Conservation (phyloP, 2,329 filamentous ascomycete genomes). For the Xylariales sp. region DNA sequence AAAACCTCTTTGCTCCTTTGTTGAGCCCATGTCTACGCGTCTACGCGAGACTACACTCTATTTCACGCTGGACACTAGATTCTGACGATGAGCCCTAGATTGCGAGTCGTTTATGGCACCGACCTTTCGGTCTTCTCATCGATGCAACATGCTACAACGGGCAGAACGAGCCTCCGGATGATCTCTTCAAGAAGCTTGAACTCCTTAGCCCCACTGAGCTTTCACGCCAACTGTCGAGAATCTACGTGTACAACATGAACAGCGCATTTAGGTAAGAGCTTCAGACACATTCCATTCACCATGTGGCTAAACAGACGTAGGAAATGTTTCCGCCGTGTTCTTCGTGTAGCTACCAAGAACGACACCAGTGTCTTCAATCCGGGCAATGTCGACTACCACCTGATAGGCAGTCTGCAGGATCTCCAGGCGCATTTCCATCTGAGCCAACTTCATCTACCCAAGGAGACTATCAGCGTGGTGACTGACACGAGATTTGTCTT, state of each 20-base stretch:
- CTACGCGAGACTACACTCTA: no score
- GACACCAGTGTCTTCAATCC: conserved; percentile 58
- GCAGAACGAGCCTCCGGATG: conserved; percentile 62
- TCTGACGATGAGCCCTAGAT: conserved; percentile 38
- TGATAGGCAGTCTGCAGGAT: conserved; percentile 62
- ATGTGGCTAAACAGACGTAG: conserved; percentile 23
- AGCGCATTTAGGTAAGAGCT: conserved; percentile 54
- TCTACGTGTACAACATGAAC: conserved; percentile 72
- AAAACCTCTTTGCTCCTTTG: no score
- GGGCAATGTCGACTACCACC: conserved; percentile 60
- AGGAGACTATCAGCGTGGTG: conserved; percentile 65
- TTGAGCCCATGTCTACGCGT: no score
- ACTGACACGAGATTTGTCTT: conserved; percentile 63
- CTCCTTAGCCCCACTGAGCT: conserved; percentile 58
- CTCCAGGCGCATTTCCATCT: conserved; percentile 63
- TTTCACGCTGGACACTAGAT: background rate
- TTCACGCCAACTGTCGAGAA: conserved; percentile 51
- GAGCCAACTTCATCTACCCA: conserved; percentile 61
- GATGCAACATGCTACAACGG: conserved; percentile 68
- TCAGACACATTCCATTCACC: background rate
- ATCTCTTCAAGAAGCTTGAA: conserved; percentile 60
- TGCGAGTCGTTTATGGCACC: conserved; percentile 65
- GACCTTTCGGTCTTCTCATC: conserved; percentile 62
- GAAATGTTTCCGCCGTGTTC: conserved; percentile 60
- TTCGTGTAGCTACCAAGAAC: conserved; percentile 57